These are phyloP conservation scores for Fusarium sp. DNA, from an alignment of 2,329 filamentous ascomycete species.

Conservation along the genomic window DNA sequence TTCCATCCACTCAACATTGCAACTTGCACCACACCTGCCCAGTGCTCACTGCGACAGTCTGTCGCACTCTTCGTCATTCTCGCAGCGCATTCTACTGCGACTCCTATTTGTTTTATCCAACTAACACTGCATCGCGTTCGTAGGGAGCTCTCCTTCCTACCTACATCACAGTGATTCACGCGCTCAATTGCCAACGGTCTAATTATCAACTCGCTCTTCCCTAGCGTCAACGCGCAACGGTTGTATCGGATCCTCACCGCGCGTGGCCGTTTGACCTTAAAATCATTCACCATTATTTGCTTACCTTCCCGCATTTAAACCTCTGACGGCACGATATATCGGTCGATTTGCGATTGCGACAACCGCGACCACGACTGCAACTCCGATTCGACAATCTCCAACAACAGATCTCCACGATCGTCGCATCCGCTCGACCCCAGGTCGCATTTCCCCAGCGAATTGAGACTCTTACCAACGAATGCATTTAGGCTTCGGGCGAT, in stretches of 20 bases:
- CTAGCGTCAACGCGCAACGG: constrained; percentile 15
- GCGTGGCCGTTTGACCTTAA: background rate
- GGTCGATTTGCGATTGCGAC: constrained; percentile 11
- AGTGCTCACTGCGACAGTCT: constrained; percentile 38
- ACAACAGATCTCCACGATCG: constrained; percentile 40
- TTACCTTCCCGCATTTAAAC: background rate
- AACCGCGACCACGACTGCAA: constrained; percentile 33
- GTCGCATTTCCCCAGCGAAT: constrained; percentile 36
- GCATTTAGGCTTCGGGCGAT: constrained; percentile 50
- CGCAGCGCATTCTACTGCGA: constrained; percentile 24
- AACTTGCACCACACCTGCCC: constrained; percentile 44
- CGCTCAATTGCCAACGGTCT: constrained; percentile 15
- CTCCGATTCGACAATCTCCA: constrained; percentile 29
- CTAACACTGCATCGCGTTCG: constrained; percentile 30
- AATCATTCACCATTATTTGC: background rate
- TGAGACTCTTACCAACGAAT: constrained; percentile 46
- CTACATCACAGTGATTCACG: constrained; percentile 1
- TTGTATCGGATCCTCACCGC: constrained; percentile 6
- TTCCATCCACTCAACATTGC: constrained; percentile 41
- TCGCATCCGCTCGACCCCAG: constrained; percentile 40
- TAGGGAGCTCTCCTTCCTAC: constrained; percentile 13
- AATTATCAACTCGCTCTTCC: constrained; percentile 1
- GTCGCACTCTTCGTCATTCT: constrained; percentile 42
- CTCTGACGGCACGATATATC: background rate
- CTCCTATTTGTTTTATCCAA: constrained; percentile 4